Evolutionary conservation across 257 asterid species (phyloP).

Genomic region (Gentiana straminea): DNA sequence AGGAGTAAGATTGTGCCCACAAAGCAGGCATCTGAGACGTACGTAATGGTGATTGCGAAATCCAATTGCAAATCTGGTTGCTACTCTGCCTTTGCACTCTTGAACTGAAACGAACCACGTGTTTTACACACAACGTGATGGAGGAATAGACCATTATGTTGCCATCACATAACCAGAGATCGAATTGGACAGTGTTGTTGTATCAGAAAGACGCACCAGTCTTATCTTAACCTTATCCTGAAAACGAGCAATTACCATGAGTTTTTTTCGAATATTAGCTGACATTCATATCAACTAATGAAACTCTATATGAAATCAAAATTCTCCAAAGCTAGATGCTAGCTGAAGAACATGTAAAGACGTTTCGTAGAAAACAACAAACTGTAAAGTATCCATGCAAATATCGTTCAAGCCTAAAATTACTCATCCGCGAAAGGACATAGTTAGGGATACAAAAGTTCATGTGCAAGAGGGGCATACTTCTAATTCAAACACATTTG

Average conservation of each 20-base stretch:
- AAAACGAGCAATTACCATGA: not conserved
- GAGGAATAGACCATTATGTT: slow-evolving; percentile 33
- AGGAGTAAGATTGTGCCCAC: slow-evolving; percentile 16
- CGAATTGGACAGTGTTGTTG: slow-evolving; percentile 8
- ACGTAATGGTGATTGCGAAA: not conserved
- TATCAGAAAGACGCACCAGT: not conserved
- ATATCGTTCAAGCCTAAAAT: too few species aligned
- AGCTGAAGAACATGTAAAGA: too few species aligned
- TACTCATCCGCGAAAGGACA: too few species aligned
- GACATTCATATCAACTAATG: too few species aligned
- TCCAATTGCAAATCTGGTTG: slow-evolving; percentile 17
- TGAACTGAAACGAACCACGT: slow-evolving; percentile 26
- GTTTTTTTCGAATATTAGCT: too few species aligned
- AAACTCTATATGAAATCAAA: too few species aligned
- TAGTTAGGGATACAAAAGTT: too few species aligned
- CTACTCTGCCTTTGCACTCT: slow-evolving; percentile 27
- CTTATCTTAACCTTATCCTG: slow-evolving; percentile 4
- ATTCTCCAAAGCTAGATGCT: too few species aligned
- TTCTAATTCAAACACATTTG: too few species aligned
- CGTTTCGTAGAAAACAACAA: too few species aligned
- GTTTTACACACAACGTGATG: slow-evolving; percentile 32
- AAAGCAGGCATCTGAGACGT: slow-evolving; percentile 10
- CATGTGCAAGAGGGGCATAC: too few species aligned
- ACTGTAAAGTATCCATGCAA: too few species aligned
- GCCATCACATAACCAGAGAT: slow-evolving; percentile 20